These are phyloP conservation scores for Theobroma cacao DNA, from an alignment of 345 rosid species.

Conservation along the genomic window DNA sequence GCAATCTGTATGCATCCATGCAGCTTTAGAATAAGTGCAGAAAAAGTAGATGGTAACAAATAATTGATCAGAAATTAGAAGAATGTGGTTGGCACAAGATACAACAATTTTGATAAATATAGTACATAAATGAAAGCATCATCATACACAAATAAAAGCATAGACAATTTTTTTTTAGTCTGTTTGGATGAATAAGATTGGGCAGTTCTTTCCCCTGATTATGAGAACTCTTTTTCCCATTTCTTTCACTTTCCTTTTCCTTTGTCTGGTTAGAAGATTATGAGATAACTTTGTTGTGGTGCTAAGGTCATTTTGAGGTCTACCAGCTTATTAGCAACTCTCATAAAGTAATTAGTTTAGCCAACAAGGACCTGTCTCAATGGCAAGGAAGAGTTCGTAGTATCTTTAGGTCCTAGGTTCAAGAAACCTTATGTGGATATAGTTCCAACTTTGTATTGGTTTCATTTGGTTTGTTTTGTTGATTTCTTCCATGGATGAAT, in stretches of 20 bases:
- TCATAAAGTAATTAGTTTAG: background rate
- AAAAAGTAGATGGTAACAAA: background rate
- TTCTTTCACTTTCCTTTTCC: background rate
- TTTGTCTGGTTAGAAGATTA: no score
- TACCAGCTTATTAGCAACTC: background rate
- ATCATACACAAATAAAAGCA: background rate
- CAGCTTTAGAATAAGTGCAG: background rate
- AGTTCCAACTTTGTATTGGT: background rate
- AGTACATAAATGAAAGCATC: background rate
- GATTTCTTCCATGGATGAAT: background rate
- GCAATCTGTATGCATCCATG: slow-evolving; percentile 59
- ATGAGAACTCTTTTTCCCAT: background rate
- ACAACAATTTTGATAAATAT: background rate
- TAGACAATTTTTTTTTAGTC: background rate
- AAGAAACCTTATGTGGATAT: background rate
- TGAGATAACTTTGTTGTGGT: background rate
- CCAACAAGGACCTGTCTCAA: background rate
- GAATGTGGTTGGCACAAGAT: background rate
- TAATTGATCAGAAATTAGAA: background rate
- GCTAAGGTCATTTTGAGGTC: background rate
- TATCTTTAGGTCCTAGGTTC: background rate
- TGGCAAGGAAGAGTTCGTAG: background rate
- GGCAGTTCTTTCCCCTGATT: background rate
- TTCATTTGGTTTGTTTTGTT: background rate
- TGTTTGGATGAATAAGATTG: background rate